These are phyloP conservation scores for Cyclotella distinguenda DNA, from an alignment of 108 stramenopile species.

Conservation along the genomic window DNA sequence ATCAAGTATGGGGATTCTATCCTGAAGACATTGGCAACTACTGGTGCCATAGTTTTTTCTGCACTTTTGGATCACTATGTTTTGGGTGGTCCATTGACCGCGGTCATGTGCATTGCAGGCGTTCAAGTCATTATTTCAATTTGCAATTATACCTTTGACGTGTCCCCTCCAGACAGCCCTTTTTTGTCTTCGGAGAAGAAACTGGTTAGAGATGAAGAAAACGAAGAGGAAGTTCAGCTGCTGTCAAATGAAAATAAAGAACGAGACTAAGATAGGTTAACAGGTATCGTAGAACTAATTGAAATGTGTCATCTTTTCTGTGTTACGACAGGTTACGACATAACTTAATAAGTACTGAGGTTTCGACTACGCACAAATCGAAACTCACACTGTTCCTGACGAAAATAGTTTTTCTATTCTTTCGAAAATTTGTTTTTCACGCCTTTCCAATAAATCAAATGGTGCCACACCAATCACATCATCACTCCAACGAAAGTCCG, in stretches of 20 bases:
- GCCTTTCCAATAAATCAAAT: constrained; percentile 34
- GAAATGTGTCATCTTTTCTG: too few relatives aligned
- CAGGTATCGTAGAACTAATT: too few relatives aligned
- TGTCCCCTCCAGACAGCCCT: constrained; percentile 38
- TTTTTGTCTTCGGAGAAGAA: constrained; percentile 18
- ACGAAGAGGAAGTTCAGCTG: constrained; percentile 9
- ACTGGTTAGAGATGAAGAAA: constrained; percentile 19
- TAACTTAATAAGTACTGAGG: too few relatives aligned
- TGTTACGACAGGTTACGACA: too few relatives aligned
- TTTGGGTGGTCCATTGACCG: constrained; percentile 73
- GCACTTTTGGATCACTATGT: constrained; percentile 66
- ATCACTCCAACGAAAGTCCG: constrained; percentile 40
- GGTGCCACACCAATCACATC: constrained; percentile 15
- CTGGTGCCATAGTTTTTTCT: constrained; percentile 80
- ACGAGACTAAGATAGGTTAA: too few relatives aligned
- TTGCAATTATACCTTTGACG: constrained; percentile 84
- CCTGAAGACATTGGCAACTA: constrained; percentile 91
- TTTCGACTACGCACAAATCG: not conserved
- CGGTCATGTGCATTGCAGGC: constrained; percentile 78
- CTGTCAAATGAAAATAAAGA: not conserved
- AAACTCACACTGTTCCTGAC: not conserved
- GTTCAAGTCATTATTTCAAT: constrained; percentile 79
- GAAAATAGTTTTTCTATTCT: constrained; percentile 1
- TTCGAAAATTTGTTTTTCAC: constrained; percentile 28
- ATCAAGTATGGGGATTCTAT: constrained; percentile 94